Percentiles rank a stretch among this genome's conserved stretches.
These are phyloP conservation scores for Bjerkandera adusta DNA, from an alignment of 1,284 basidiomycete genomes.

Conservation along the genomic window DNA sequence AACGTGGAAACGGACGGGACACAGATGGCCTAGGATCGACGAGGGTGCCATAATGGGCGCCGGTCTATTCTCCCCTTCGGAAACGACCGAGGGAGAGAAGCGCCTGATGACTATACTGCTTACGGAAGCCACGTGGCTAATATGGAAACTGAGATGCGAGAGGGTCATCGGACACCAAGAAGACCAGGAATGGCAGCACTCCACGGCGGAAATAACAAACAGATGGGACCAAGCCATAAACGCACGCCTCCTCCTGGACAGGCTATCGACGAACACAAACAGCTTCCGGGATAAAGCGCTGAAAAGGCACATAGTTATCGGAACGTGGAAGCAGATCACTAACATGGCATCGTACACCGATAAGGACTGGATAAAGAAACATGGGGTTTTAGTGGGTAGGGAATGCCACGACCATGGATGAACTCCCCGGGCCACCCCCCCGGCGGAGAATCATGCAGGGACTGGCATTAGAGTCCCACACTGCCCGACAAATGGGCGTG, in stretches of 20 bases:
- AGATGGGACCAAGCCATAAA: conserved; percentile 4
- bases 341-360: background rate
- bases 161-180: background rate
- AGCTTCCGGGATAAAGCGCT: background rate
- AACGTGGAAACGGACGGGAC: conserved; percentile 11
- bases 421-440: too few species aligned
- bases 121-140: conserved; percentile 23
- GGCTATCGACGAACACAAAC: background rate
- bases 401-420: too few species aligned
- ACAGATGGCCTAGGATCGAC: conserved; percentile 3
- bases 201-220: background rate
- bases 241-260: background rate
- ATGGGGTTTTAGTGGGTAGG: conserved; percentile 9
- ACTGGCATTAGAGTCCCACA: too few species aligned
- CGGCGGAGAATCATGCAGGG: too few species aligned
- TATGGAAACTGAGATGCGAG: background rate
- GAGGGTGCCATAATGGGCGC: conserved; percentile 10
- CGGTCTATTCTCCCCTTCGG: background rate
- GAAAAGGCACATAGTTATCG: background rate
- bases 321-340: conserved; percentile 1
- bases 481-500: too few species aligned
- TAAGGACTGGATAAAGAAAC: conserved; percentile 1
- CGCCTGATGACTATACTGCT: conserved; percentile 26
- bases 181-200: background rate
- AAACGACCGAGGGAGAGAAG: background rate